Evolutionary conservation across 345 rosid genomes (phyloP), one percentile per base, ranked within the genome.

Genomic region (Microcos paniculata): DNA sequence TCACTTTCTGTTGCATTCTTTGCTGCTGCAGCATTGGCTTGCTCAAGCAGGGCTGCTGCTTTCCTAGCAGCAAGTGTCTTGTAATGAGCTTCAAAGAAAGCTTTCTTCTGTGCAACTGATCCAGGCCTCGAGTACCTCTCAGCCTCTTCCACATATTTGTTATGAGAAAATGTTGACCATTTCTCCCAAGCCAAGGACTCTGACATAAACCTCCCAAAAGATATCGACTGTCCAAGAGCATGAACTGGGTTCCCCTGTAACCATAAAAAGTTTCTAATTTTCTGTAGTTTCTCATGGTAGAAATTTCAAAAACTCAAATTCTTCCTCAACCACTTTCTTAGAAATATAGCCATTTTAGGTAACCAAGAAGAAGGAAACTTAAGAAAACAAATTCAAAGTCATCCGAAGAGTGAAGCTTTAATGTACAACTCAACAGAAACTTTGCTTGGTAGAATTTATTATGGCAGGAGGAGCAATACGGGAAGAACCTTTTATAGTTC

Each of bases 131-230:
- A 83, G 64, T 85, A 88, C 59, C 87, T 86, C 87, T 92, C 94
- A 53, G 91, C 97, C 72, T 92, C 97, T 46, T 92, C 97, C 7
- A 92, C 91, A 63, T 90, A 87, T 51, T 85, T 88, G 77, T 90
- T 89, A 70, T 88, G 95, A 3, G 92, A 85, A 80, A 92, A 92
- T 31, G 91, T 74, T 55, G 97, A 92, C 97, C 95, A 92, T 80
- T 93, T 93, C 75, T 93, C 97, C 99, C 99, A 91, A 48, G 94
- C 90, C 73, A 93, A 85, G 62, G 92, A 85, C 73, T 96, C 99
- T 21, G 97, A 83, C 90, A 84, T 80, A 68, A 90, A 96, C 85
- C 97, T 89, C 70, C 99, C 99, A 10, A 96, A 96, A 6, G 95
- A 90, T 64, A 96, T 82, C 6, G 99, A 96, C 76, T 96, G 97